Evolutionary conservation across 345 rosid species (phyloP), one percentile per base, ranked within the genome.

Genomic region (Anastatica hierochuntica): DNA sequence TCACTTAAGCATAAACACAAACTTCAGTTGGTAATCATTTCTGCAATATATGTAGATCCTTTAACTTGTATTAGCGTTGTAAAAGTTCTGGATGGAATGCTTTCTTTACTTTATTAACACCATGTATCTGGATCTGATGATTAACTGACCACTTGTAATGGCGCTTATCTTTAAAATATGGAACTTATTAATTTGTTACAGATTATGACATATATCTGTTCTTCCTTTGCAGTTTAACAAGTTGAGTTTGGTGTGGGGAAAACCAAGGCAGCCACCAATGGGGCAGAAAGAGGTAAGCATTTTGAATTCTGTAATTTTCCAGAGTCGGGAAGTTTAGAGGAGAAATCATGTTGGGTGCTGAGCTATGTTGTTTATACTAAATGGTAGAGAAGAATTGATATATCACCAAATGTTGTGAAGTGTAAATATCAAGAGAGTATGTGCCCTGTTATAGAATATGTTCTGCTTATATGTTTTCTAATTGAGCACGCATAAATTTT

Each of bases 231-330:
- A 92, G 98, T 66, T 83, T 49, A 83, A 83, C 69, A 80, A 92
- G 56, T 42, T 76, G 21, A 61, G 88, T 26, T 76, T 94, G 62
- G 83, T 80, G 17, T 94, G 95, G 97, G 97, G 99, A 49, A 82
- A 88, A 69, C 89, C 95, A 39, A 72, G 99, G 69, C 95, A 81
- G 53, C 68, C 83, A 26, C 87, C 89, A 14, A 72, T 88, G 68
- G 80, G 82, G 9, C 57, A 37, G 33, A 76, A 76, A 67, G 95
- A 85, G 94, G 99, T 92, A 66, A 67, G 66, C 26, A 19, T 7
- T 47, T 45, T 40, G 3, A 44, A 14, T 39, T 47, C 46, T 17
- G 21, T 27, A 30, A 34, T 48, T 26, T 53, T 30, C 16, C 15
- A 29, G 10, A 8, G 26, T 44, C 8, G 8, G 43, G n/a, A 45